These are phyloP conservation scores for Aspergillus alliaceus DNA, from an alignment of 2,329 filamentous ascomycete genomes.

Conservation along the genomic window DNA sequence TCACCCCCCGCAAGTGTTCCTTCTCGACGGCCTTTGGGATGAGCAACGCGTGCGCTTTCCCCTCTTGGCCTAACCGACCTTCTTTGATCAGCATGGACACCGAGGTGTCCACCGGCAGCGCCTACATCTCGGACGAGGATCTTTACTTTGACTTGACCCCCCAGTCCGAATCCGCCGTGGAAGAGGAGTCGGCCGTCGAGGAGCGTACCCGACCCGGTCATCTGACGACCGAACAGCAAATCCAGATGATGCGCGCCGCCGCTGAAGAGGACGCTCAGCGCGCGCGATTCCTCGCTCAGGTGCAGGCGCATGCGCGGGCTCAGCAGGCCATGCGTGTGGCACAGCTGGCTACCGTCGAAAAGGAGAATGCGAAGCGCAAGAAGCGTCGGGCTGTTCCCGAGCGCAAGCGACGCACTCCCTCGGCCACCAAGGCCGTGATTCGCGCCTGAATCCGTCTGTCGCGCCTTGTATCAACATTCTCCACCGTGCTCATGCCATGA, in stretches of 20 bases:
- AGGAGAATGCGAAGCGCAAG: constrained; percentile 28
- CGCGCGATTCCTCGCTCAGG: constrained; percentile 40
- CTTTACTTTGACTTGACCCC: constrained; percentile 36
- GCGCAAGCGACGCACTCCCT: constrained; percentile 27
- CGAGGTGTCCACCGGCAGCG: constrained; percentile 32
- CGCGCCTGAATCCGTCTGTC: constrained; percentile 8
- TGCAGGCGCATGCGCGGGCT: constrained; percentile 42
- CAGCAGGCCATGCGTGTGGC: constrained; percentile 39
- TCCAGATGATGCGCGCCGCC: constrained; percentile 35
- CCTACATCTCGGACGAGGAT: constrained; percentile 46
- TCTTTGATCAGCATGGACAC: constrained; percentile 36
- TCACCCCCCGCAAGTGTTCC: constrained; percentile 43
- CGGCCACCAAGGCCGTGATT: constrained; percentile 14
- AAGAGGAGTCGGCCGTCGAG: constrained; percentile 28
- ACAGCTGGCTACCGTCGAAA: constrained; percentile 28
- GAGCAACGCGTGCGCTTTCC: constrained; percentile 44
- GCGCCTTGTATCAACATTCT: background rate
- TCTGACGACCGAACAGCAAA: constrained; percentile 41
- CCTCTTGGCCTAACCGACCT: constrained; percentile 45
- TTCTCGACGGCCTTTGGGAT: constrained; percentile 40
- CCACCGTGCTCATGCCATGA: background rate
- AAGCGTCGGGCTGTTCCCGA: constrained; percentile 29
- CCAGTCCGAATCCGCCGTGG: constrained; percentile 24
- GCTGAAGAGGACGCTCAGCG: constrained; percentile 39
- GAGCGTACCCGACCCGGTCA: constrained; percentile 20